Base-by-base conservation (phyloP, 1,284 basidiomycete genomes). In the Cryptococcus hybrid region DNA sequence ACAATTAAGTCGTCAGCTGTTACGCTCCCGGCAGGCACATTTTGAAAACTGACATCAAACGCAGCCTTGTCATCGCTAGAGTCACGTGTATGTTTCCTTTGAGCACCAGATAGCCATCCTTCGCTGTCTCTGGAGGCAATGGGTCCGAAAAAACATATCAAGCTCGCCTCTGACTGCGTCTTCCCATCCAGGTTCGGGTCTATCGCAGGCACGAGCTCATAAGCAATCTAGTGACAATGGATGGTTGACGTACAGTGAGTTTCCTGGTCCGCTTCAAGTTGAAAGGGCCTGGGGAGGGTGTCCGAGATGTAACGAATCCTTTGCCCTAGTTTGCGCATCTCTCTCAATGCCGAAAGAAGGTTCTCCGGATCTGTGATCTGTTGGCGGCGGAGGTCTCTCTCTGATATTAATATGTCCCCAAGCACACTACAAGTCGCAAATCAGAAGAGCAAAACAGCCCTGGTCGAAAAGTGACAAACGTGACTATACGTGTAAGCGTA, bases 31-130 rank as follows among this genome's bases (percentile, higher is more conserved):
- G 18, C 18, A 18, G 18, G 18, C 18, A 18, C 18, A 18, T 18
- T 18, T 18, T 18, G 18, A 18, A 18, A 24, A 54, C 65, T 56
- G 37, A 67, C 59, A 69, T 65, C 13, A 69, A 45, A 9, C 65
- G 40, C 44, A 69, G 51, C 34, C 63, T 42, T 3, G 64, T 67
- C 61, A 69, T 62, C 6, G 67, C 65, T 40, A 69, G 47, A 11
- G 67, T 69, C 11, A 69, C 67, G 38, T 69, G 67, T 13, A 69
- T 64, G 45, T 69, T 69, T 11, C 62, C 67, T 48, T 61, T 63
- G 13, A 69, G 18, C 3, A 69, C 67, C 34, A 69, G 39, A 43
- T 62, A 67, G 4, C 61, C 65, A 52, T 68, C 66, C 44, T 63
- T 63, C 9, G 66, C 61, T 12, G 58, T 58, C 49, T 65, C 65